Evolutionary conservation across 2,329 filamentous ascomycete genomes (phyloP).

Genomic region (Zymoseptoria pseudotritici): DNA sequence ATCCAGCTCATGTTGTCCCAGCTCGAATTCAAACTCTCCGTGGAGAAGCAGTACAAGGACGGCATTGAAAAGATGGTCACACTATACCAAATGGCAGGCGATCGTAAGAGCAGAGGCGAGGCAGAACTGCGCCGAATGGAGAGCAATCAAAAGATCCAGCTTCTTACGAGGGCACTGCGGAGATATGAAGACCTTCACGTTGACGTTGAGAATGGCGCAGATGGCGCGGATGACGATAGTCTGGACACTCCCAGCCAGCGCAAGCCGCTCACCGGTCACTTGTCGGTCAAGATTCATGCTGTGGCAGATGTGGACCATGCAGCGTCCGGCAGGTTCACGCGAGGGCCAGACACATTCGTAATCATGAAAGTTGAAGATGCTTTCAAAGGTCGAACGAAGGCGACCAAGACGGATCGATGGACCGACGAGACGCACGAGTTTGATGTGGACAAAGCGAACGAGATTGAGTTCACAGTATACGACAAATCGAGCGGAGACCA

Average conservation of each 20-base stretch:
- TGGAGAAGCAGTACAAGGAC: slow-evolving; percentile 97
- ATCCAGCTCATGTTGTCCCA: slow-evolving; percentile 99
- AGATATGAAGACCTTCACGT: slow-evolving; percentile 96
- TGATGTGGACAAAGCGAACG: slow-evolving; percentile 96
- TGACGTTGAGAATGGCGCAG: slow-evolving; percentile 52
- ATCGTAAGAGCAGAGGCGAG: slow-evolving; percentile 89
- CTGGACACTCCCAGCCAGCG: slow-evolving; percentile 90
- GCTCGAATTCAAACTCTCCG: slow-evolving; percentile 96
- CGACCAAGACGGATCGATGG: slow-evolving; percentile 83
- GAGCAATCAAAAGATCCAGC: slow-evolving; percentile 94
- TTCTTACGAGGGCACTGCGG: slow-evolving; percentile 91
- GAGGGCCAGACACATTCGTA: slow-evolving; percentile 90
- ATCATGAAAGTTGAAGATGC: slow-evolving; percentile 95
- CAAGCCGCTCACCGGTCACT: slow-evolving; percentile 87
- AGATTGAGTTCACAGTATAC: slow-evolving; percentile 95
- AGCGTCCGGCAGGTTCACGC: slow-evolving; percentile 69
- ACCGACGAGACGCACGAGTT: slow-evolving; percentile 84
- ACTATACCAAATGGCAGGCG: slow-evolving; percentile 93
- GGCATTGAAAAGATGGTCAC: slow-evolving; percentile 99
- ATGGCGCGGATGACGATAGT: slow-evolving; percentile 73
- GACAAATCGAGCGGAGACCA: slow-evolving; percentile 79
- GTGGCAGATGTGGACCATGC: slow-evolving; percentile 95
- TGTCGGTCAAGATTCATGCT: slow-evolving; percentile 76
- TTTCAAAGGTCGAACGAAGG: slow-evolving; percentile 78
- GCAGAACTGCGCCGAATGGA: slow-evolving; percentile 84